Evolutionary conservation across 768 basidiomycete species (phyloP).

Genomic region (Tylopilus subfusipes): DNA sequence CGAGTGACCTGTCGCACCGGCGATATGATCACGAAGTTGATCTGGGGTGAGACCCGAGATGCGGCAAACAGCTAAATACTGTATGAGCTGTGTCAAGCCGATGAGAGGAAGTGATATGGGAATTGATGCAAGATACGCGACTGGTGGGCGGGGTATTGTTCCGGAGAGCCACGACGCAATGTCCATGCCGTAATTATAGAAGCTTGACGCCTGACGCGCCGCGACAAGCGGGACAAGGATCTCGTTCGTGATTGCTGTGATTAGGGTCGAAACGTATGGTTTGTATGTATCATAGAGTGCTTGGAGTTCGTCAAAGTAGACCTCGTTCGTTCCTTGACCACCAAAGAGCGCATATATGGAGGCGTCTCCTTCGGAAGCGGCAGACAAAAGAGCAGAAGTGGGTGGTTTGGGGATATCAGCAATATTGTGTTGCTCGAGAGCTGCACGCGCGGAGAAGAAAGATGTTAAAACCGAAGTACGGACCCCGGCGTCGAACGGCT

Average conservation of each 20-base stretch:
- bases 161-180: slow-evolving; percentile 82
- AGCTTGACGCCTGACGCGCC: slow-evolving; percentile 51
- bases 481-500: slow-evolving; percentile 68
- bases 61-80: slow-evolving; percentile 81
- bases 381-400: slow-evolving; percentile 64
- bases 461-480: slow-evolving; percentile 74
- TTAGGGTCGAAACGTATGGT: slow-evolving; percentile 76
- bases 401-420: slow-evolving; percentile 56
- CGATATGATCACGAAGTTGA: slow-evolving; percentile 69
- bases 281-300: slow-evolving; percentile 87
- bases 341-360: slow-evolving; percentile 93
- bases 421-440: slow-evolving; percentile 56
- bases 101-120: slow-evolving; percentile 95
- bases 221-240: slow-evolving; percentile 70
- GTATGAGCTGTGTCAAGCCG: slow-evolving; percentile 91
- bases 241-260: slow-evolving; percentile 57
- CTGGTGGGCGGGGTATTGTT: slow-evolving; percentile 63
- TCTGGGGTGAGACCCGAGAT: slow-evolving; percentile 75
- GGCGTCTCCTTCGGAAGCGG: slow-evolving; percentile 57
- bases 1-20: slow-evolving; percentile 94
- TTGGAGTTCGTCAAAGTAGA: slow-evolving; percentile 96
- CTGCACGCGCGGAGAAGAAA: slow-evolving; percentile 74
- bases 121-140: slow-evolving; percentile 86
- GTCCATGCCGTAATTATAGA: slow-evolving; percentile 80
- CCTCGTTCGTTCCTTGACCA: slow-evolving; percentile 97